Evolutionary conservation across 768 basidiomycete species (phyloP), one percentile per base, ranked within the genome.

Genomic region (Boletus subparvulus): DNA sequence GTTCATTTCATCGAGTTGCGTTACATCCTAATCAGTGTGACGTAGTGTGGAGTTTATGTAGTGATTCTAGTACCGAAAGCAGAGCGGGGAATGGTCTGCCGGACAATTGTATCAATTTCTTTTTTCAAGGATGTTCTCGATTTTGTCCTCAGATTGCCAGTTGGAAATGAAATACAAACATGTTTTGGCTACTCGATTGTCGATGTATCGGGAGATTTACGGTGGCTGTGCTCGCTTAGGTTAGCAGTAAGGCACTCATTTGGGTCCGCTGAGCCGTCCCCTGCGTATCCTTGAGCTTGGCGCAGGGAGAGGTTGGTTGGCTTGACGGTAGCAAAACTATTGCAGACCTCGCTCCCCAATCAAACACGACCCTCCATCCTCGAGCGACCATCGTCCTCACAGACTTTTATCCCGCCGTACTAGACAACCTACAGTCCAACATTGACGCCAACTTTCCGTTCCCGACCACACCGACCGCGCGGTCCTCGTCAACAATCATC

Each of bases 281-380:
- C 61, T 80, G 2, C 73, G 80, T 0, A 61, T 83, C 28, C 74
- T 85, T 33, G 83, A 85, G 65, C 71, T 85, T 0, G 84, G 83
- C 13, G 80, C 83, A 6, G 83, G 83, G 1, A 85, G 0, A 84
- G 84, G 0, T 68, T 85, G 30, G 78, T 83, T 50, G 75, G 77
- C 37, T 65, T 84, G 50, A 65, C 75, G 2, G 59, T 74, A 1
- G 75, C 74, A 6, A 76, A 75, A 35, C 43, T 77, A 1, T 56
- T 76, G 30, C 47, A 60, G 36, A 50, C 53, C 7, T 47, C 24
- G 37, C 41, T 40, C 35, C 17, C 19, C 41, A 39, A 39, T 13
- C 19, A 14, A 28, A 53, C 3, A 17, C 32, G 6, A 37, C 19
- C 24, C 10, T 16, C 16, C 40, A 33, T 30, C 59, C 65, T 1